A percentile compares a stretch with the other conserved stretches of the same genome.
These are phyloP conservation scores for Senna tora DNA, from an alignment of 306 rosid species.

Conservation along the genomic window DNA sequence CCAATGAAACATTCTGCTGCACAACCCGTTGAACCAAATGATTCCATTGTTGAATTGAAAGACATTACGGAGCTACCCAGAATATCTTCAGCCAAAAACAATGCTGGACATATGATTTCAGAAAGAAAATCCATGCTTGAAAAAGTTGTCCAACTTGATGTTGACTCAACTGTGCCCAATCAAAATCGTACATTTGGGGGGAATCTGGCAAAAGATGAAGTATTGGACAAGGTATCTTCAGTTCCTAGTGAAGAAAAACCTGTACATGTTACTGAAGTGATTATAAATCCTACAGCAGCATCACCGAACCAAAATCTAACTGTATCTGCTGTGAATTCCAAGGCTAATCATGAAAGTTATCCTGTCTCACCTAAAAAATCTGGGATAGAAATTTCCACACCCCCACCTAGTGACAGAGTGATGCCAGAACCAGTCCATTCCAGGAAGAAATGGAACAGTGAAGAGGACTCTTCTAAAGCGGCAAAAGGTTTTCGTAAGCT, in stretches of 20 bases:
- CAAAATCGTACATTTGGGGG: constrained; percentile 35
- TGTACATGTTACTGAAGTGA: constrained; percentile 43
- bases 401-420: constrained; percentile 60
- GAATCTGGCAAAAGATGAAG: constrained; percentile 39
- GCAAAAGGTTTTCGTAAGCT: constrained; percentile 88
- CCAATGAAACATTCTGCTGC: constrained; percentile 40
- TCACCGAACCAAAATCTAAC: constrained; percentile 45
- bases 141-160: constrained; percentile 32
- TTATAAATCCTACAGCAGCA: constrained; percentile 42
- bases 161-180: constrained; percentile 36
- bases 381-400: constrained; percentile 62
- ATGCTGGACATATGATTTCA: constrained; percentile 34
- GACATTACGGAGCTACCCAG: constrained; percentile 46
- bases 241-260: constrained; percentile 52
- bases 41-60: constrained; percentile 39
- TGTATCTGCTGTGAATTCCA: constrained; percentile 41
- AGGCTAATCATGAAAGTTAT: constrained; percentile 44
- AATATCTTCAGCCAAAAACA: constrained; percentile 46
- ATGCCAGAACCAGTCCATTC: constrained; percentile 54
- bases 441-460: constrained; percentile 93
- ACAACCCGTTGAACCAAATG: constrained; percentile 43
- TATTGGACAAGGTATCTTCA: constrained; percentile 46
- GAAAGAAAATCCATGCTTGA: constrained; percentile 37
- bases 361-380: constrained; percentile 47
- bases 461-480: constrained; percentile 75